phyloP scores from a whole-genome alignment of 169 alveolate genomes.

The Neospora caninum region DNA sequence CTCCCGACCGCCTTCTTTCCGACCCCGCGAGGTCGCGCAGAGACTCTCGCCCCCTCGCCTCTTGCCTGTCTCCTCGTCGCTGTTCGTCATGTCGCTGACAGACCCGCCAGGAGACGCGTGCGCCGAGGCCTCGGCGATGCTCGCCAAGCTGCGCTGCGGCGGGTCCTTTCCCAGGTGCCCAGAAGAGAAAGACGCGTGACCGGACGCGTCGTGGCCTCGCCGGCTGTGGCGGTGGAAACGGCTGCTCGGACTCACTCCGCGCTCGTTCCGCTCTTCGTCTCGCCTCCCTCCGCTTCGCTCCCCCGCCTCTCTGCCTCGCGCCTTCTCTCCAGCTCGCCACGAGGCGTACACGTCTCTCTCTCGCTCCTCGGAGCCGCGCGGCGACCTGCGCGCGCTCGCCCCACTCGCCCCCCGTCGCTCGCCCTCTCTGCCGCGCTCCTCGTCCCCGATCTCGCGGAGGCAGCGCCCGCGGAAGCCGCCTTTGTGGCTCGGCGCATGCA shows the following conservation, averaged over 20 bases:
- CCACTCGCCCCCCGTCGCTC: background rate
- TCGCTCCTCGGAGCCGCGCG: background rate
- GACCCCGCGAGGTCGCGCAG: background rate
- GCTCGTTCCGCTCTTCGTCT: background rate
- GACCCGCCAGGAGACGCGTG: conserved; percentile 3
- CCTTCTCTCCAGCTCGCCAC: background rate
- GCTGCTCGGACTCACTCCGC: background rate
- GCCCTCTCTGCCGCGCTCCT: background rate
- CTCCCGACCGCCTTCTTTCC: background rate
- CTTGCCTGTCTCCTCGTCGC: conserved; percentile 38
- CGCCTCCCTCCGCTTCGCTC: background rate
- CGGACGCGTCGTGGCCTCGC: background rate
- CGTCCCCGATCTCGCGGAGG: background rate
- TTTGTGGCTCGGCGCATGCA: background rate
- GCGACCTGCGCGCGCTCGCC: background rate
- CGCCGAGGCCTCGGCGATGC: background rate
- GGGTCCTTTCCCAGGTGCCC: background rate
- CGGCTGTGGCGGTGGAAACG: background rate
- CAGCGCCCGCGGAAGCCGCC: background rate
- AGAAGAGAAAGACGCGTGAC: background rate
- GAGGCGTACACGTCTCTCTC: background rate
- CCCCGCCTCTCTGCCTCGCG: background rate
- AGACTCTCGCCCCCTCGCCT: background rate
- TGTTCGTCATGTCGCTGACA: conserved; percentile 42
- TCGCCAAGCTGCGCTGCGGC: background rate